Percentiles rank a stretch among this genome's conserved stretches.
Evolutionary conservation across 2,329 filamentous ascomycete genomes (phyloP).

Genomic region (Neocucurbitaria cava): DNA sequence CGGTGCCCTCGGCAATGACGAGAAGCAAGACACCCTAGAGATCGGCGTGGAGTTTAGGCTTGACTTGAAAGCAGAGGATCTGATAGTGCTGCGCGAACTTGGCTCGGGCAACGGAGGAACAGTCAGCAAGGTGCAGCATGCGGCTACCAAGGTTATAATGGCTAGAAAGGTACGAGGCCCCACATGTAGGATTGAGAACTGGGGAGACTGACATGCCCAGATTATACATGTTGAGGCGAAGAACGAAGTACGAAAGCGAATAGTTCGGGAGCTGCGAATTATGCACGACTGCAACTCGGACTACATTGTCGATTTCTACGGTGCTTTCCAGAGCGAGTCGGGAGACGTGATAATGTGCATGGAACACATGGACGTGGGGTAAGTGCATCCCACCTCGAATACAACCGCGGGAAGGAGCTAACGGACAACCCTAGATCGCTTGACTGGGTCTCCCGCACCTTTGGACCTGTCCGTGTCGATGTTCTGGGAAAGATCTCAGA

Average conservation of each 20-base stretch:
- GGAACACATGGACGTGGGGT: slow-evolving; percentile 99
- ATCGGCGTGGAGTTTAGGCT: slow-evolving; percentile 98
- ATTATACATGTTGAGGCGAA: slow-evolving; percentile 98
- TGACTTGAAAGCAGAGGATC: slow-evolving; percentile 87
- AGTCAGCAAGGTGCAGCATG: slow-evolving; percentile 96
- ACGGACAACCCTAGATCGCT: slow-evolving; percentile 69
- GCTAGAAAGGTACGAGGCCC: slow-evolving; percentile 79
- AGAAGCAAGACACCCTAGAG: slow-evolving; percentile 77
- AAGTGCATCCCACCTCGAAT: slow-evolving; percentile 51
- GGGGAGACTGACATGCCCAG: slow-evolving; percentile 56
- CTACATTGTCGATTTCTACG: slow-evolving; percentile 97
- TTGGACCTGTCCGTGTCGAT: slow-evolving; percentile 93
- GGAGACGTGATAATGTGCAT: slow-evolving; percentile 99
- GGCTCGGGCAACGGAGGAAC: slow-evolving; percentile 97
- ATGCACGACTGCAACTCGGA: slow-evolving; percentile 98
- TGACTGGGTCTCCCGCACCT: slow-evolving; percentile 91
- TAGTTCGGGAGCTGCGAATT: slow-evolving; percentile 95
- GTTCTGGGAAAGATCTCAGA: slow-evolving; percentile 98
- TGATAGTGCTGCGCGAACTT: slow-evolving; percentile 92
- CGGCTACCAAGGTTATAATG: slow-evolving; percentile 95
- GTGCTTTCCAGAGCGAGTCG: slow-evolving; percentile 93
- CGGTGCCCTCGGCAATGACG: slow-evolving; percentile 65
- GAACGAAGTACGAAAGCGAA: slow-evolving; percentile 94
- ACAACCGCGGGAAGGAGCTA: slow-evolving; percentile 13
- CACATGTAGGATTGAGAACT: not conserved